Percentiles rank a stretch among this genome's conserved stretches.
phyloP scores from a whole-genome alignment of 768 basidiomycete genomes.

The Kwoniella sp. region DNA sequence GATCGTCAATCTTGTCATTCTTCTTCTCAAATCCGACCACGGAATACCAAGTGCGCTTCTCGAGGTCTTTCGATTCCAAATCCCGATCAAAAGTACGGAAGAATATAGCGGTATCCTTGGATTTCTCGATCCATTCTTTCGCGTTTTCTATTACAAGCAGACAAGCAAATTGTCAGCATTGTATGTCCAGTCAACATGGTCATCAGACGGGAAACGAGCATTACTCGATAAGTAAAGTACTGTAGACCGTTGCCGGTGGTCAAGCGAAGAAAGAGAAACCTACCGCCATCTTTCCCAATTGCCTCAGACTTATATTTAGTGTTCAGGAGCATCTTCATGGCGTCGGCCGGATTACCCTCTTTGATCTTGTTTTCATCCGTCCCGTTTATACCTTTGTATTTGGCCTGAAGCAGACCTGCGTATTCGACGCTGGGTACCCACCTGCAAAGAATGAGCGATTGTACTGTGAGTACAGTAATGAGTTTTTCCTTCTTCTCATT shows the following conservation, averaged over 20 bases:
- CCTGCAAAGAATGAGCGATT: not conserved
- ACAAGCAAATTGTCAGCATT: too few species aligned
- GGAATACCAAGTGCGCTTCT: not conserved
- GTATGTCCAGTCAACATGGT: not conserved
- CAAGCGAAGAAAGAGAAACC: not conserved
- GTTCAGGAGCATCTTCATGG: not conserved
- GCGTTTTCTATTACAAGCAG: not conserved
- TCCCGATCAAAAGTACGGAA: not conserved
- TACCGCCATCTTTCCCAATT: not conserved
- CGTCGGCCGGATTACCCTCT: not conserved
- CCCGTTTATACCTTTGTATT: not conserved
- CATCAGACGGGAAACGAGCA: too few species aligned
- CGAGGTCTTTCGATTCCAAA: not conserved
- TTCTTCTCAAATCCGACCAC: not conserved
- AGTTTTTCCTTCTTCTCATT: too few species aligned
- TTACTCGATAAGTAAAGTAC: too few species aligned
- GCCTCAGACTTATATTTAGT: not conserved
- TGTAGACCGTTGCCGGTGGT: not conserved
- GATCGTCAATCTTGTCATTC: not conserved
- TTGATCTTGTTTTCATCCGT: not conserved
- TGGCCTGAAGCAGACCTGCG: not conserved
- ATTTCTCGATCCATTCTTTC: not conserved
- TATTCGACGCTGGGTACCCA: not conserved
- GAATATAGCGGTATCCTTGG: not conserved
- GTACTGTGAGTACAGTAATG: too few species aligned